A percentile compares a stretch with the other conserved stretches of the same genome.
These are phyloP conservation scores for Magnusiomyces magnusii DNA, from an alignment of 1,139 yeast genomes.

Conservation along the genomic window DNA sequence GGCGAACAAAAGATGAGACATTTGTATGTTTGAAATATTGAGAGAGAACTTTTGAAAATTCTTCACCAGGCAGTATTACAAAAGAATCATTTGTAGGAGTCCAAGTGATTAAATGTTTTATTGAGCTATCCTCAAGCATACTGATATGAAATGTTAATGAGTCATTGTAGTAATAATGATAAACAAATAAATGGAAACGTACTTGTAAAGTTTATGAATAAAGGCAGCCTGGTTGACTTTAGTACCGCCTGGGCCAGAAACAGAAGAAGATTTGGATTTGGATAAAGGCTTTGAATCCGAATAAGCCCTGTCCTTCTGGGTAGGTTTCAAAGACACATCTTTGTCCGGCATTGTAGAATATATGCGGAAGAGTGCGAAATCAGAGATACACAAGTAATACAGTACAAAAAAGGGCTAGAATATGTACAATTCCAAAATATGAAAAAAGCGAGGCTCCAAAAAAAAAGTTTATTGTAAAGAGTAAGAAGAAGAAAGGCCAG, in stretches of 20 bases:
- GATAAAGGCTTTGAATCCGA: background rate
- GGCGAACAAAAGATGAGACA: conserved; percentile 92
- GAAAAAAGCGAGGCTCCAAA: background rate
- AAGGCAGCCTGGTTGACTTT: conserved; percentile 45
- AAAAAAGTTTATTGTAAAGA: background rate
- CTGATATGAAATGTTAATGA: conserved; percentile 16
- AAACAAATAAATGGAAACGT: no score
- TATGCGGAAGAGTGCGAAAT: background rate
- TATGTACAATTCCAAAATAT: no score
- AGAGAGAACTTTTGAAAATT: conserved; percentile 56
- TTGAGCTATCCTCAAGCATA: conserved; percentile 49
- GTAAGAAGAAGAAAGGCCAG: background rate
- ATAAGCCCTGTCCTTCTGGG: background rate
- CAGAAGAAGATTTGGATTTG: conserved; percentile 19
- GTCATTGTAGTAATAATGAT: no score
- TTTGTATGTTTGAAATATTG: conserved; percentile 91
- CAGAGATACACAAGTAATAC: no score
- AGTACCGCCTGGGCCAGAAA: conserved; percentile 29
- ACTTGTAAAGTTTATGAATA: conserved; percentile 48
- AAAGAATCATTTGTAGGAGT: conserved; percentile 46
- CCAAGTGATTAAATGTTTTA: conserved; percentile 70
- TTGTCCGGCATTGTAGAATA: background rate
- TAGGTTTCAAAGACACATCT: background rate
- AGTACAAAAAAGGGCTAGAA: background rate
- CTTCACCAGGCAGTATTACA: conserved; percentile 38